These are phyloP conservation scores for Tubosaeta sp. DNA, from an alignment of 768 basidiomycete species.

Conservation along the genomic window DNA sequence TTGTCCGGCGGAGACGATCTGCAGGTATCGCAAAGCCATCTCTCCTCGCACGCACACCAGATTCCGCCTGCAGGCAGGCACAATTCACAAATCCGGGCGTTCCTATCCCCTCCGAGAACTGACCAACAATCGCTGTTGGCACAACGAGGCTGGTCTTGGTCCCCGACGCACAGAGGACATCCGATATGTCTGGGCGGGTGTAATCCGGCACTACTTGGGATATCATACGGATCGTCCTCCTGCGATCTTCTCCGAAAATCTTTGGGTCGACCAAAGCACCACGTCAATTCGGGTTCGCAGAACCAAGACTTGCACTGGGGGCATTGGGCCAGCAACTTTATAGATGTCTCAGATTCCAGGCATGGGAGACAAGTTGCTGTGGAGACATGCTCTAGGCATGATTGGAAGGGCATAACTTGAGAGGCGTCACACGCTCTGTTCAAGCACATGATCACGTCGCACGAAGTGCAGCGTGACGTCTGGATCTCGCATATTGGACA, in stretches of 20 bases:
- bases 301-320: slow-evolving; percentile 21
- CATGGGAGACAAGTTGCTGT: slow-evolving; percentile 9
- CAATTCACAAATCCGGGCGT: slow-evolving; percentile 9
- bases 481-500: slow-evolving; percentile 13
- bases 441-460: slow-evolving; percentile 14
- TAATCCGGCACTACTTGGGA: too few species aligned
- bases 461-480: slow-evolving; percentile 7
- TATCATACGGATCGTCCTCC: too few species aligned
- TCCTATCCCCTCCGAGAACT: not conserved
- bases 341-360: not conserved
- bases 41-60: slow-evolving; percentile 17
- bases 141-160: slow-evolving; percentile 3
- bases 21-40: slow-evolving; percentile 26
- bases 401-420: slow-evolving; percentile 11
- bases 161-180: slow-evolving; percentile 6
- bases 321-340: slow-evolving; percentile 15
- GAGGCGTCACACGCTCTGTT: slow-evolving; percentile 15
- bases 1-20: not conserved
- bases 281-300: slow-evolving; percentile 17
- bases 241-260: slow-evolving; percentile 2
- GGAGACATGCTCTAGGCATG: slow-evolving; percentile 7
- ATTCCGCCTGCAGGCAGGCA: slow-evolving; percentile 21
- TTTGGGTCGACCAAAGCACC: slow-evolving; percentile 20
- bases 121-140: slow-evolving; percentile 20
- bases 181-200: too few species aligned